phyloP scores from a whole-genome alignment of 331 rosid genomes.

The Saraca asoca region DNA sequence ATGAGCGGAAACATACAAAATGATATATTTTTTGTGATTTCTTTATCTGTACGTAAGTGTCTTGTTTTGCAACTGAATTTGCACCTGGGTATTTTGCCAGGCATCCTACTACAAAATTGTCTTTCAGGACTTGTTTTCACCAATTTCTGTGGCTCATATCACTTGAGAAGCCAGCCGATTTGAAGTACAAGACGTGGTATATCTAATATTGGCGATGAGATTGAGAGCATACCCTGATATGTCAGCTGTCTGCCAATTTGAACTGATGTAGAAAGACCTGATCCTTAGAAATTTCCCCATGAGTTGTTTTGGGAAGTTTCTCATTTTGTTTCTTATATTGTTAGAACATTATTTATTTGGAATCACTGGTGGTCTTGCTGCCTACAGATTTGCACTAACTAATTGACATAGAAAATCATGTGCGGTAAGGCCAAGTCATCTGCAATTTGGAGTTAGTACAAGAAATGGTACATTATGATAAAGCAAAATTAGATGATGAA shows the following conservation, averaged over 20 bases:
- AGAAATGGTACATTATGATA: too few species aligned
- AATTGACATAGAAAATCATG: too few species aligned
- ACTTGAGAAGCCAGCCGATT: background rate
- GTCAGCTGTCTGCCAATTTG: background rate
- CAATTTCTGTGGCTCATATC: background rate
- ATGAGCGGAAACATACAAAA: too few species aligned
- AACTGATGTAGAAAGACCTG: background rate
- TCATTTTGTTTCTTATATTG: background rate
- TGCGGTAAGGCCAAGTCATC: too few species aligned
- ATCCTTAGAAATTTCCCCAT: background rate
- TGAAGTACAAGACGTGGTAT: background rate
- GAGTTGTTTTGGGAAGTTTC: background rate
- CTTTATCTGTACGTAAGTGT: background rate
- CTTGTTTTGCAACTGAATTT: background rate
- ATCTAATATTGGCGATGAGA: background rate
- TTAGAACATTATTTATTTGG: background rate
- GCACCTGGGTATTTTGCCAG: background rate
- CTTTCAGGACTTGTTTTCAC: background rate
- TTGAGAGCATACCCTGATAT: background rate
- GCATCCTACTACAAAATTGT: background rate
- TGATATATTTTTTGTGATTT: too few species aligned
- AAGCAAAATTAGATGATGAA: too few species aligned
- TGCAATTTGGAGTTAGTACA: too few species aligned
- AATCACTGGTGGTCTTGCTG: too few species aligned
- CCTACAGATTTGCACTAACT: background rate